Percentiles rank a stretch among this genome's conserved stretches.
These are phyloP conservation scores for Striga hermonthica DNA, from an alignment of 305 asterid genomes.

Conservation along the genomic window DNA sequence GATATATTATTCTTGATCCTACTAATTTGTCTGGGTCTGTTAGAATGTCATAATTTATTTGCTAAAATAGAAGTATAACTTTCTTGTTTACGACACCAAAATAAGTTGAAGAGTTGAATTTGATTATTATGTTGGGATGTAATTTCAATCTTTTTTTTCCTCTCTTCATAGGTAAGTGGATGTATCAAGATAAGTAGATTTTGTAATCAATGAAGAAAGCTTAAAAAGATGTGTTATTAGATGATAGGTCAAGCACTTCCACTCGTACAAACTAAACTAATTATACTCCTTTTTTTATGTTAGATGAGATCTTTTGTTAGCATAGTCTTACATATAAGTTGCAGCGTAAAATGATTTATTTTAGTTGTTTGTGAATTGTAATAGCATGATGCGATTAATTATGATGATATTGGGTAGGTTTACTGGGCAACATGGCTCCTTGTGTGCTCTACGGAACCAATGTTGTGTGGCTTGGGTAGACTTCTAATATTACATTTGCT, in stretches of 20 bases:
- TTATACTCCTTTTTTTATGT: neutral
- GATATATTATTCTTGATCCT: too few species aligned
- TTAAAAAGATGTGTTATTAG: neutral
- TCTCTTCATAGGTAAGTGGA: neutral
- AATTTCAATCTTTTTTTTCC: neutral
- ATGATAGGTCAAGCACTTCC: constrained; percentile 2
- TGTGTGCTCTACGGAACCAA: constrained; percentile 88
- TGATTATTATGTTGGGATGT: neutral
- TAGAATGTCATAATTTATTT: too few species aligned
- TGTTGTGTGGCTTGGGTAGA: constrained; percentile 70
- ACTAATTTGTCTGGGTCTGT: too few species aligned
- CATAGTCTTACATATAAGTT: neutral
- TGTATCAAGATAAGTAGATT: neutral
- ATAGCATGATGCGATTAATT: too few species aligned
- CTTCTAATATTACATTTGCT: constrained; percentile 54
- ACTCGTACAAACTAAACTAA: constrained; percentile 1
- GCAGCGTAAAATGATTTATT: neutral
- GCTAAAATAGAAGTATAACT: too few species aligned
- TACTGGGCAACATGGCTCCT: constrained; percentile 75
- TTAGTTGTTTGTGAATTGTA: neutral
- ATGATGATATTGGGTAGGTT: constrained; percentile 45
- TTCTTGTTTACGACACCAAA: neutral
- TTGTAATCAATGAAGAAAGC: neutral
- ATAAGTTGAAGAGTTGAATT: neutral
- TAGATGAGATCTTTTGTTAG: neutral